A percentile compares a stretch with the other conserved stretches of the same genome.
These are phyloP conservation scores for Coemansia nantahalensis DNA, from an alignment of 192 early-diverging fungal species.

Conservation along the genomic window DNA sequence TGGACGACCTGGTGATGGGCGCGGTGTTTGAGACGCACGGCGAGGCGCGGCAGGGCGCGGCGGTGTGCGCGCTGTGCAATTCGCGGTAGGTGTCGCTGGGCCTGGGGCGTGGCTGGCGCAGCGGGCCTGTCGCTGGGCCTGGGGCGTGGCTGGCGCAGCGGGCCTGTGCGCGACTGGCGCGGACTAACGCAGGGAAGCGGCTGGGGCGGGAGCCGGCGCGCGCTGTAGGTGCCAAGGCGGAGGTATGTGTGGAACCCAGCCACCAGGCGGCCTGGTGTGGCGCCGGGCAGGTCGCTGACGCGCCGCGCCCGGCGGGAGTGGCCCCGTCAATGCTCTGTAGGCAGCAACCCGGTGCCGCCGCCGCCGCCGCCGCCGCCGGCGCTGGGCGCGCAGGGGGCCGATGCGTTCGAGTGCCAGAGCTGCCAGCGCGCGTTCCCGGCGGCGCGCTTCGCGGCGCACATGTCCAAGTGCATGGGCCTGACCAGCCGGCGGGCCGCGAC, in stretches of 20 bases:
- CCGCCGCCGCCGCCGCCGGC: background rate
- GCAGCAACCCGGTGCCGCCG: background rate
- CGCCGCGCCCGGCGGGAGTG: background rate
- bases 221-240: conserved; percentile 56
- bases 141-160: background rate
- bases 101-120: background rate
- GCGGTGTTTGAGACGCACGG: conserved; percentile 70
- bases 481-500: conserved; percentile 49
- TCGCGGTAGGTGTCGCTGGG: conserved; percentile 58
- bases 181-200: too few relatives aligned
- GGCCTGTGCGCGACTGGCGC: background rate
- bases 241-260: conserved; percentile 36
- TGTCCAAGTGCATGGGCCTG: conserved; percentile 91
- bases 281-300: too few relatives aligned
- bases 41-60: conserved; percentile 59
- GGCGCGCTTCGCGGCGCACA: conserved; percentile 84
- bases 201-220: too few relatives aligned
- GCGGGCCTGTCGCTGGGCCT: background rate
- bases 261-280: too few relatives aligned
- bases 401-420: conserved; percentile 74
- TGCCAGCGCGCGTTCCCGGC: conserved; percentile 77
- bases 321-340: background rate
- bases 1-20: conserved; percentile 72
- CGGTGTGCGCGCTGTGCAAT: conserved; percentile 71
- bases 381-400: conserved; percentile 23